Percentiles rank a stretch among this genome's conserved stretches.
Conservation (phyloP, 345 rosid genomes). For the Camelina sativa region DNA sequence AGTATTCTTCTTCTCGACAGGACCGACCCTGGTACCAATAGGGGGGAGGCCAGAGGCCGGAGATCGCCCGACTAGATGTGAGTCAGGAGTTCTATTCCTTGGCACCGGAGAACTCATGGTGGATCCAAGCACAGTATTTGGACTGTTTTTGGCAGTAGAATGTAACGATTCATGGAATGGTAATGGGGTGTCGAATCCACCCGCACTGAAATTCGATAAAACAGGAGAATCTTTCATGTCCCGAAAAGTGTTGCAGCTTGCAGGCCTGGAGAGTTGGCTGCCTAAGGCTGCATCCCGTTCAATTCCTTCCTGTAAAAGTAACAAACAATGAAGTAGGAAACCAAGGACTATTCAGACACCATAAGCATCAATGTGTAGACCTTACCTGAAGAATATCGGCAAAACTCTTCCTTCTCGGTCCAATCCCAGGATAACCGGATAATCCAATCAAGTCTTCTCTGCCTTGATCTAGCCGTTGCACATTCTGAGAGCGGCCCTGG, state of each 20-base stretch:
- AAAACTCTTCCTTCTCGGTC: slow-evolving; percentile 87
- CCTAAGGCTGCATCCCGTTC: slow-evolving; percentile 61
- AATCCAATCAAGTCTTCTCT: slow-evolving; percentile 49
- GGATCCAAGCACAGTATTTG: slow-evolving; percentile 55
- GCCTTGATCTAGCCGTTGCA: slow-evolving; percentile 56
- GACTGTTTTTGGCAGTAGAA: slow-evolving; percentile 46
- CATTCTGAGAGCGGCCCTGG: slow-evolving; percentile 50
- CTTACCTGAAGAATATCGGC: slow-evolving; percentile 95
- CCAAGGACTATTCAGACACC: background rate
- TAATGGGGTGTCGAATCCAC: slow-evolving; percentile 54
- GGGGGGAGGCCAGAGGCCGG: slow-evolving; percentile 66
- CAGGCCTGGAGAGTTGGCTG: slow-evolving; percentile 64
- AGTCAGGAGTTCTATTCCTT: slow-evolving; percentile 76
- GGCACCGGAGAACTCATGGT: slow-evolving; percentile 65
- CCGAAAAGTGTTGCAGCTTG: slow-evolving; percentile 71
- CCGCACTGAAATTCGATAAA: slow-evolving; percentile 42
- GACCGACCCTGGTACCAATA: slow-evolving; percentile 61
- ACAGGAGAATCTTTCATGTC: slow-evolving; percentile 55
- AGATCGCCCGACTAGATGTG: slow-evolving; percentile 60
- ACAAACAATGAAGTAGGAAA: slow-evolving; percentile 23
- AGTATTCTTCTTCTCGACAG: slow-evolving; percentile 56
- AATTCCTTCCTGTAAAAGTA: slow-evolving; percentile 68
- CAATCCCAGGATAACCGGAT: slow-evolving; percentile 54
- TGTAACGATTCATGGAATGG: slow-evolving; percentile 53
- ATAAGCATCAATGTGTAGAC: slow-evolving; percentile 13